Evolutionary conservation across 805 yeast species (phyloP), one percentile per base, ranked within the genome.

Genomic region (Candida insectalens): DNA sequence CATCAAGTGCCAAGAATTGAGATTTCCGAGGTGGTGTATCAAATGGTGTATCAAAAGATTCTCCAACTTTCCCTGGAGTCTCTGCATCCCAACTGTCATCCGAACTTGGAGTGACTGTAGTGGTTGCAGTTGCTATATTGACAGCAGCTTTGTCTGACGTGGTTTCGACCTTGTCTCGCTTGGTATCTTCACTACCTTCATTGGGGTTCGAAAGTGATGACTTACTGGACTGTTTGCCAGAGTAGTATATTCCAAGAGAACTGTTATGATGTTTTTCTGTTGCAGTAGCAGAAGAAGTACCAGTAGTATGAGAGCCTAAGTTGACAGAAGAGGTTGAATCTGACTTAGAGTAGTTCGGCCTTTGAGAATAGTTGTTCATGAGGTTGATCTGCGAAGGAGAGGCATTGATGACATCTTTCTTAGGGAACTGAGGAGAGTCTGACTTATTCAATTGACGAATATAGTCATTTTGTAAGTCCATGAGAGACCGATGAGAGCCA

Each of bases 341-440:
- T n/a, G n/a, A n/a, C n/a, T n/a, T n/a, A n/a, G n/a, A n/a, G n/a
- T n/a, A n/a, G n/a, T n/a, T n/a, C n/a, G n/a, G n/a, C n/a, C n/a
- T n/a, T 14, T 25, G 28, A 7, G 37, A n/a, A 28, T 44, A 47
- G 35, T 53, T 51, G 37, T 51, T 53, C 31, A 48, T 17, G 30
- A 49, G 34, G 36, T 51, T 53, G 25, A 50, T 40, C 13, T 49
- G 47, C 13, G 54, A 47, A 7, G 57, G 53, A 2, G 57, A 35
- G 4, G 55, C 53, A 19, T 42, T 43, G 9, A 38, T 45, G 19
- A 40, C 18, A 1, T 47, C 40, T 7, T 46, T 47, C 19, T 38
- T 43, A 4, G 62, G 62, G 43, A 52, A 55, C 3, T 50, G 44
- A 4, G 59, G 49, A 5, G 59, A 47, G 34, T 57, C 62, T 29